Percentiles rank a stretch among this genome's conserved stretches.
phyloP scores from a whole-genome alignment of 805 yeast genomes.

The Kluyveromyces nonfermentans region DNA sequence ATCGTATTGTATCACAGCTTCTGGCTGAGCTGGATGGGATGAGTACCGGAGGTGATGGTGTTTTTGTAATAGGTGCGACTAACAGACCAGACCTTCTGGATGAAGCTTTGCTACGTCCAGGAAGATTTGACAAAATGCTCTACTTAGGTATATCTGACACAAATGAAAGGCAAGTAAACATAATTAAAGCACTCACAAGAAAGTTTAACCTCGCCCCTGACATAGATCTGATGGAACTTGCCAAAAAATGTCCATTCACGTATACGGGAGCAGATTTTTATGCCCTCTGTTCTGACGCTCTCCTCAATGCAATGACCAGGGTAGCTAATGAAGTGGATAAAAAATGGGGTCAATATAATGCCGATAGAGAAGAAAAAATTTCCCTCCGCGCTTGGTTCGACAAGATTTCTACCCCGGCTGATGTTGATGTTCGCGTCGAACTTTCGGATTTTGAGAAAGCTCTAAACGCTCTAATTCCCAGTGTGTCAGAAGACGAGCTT shows the following conservation, averaged over 20 bases:
- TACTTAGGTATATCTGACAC: conserved; percentile 91
- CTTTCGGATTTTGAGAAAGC: conserved; percentile 75
- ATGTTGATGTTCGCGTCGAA: conserved; percentile 57
- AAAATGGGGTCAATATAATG: conserved; percentile 48
- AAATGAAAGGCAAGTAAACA: conserved; percentile 76
- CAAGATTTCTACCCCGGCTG: conserved; percentile 57
- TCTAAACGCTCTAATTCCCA: conserved; percentile 59
- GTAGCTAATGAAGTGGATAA: conserved; percentile 68
- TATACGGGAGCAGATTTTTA: conserved; percentile 98
- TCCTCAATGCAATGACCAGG: conserved; percentile 93
- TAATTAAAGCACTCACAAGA: conserved; percentile 79
- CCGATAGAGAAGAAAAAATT: conserved; percentile 34
- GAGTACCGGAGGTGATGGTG: conserved; percentile 77
- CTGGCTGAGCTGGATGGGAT: conserved; percentile 94
- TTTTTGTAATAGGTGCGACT: conserved; percentile 98
- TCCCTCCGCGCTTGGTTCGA: conserved; percentile 89
- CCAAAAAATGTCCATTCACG: conserved; percentile 72
- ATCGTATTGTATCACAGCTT: conserved; percentile 90
- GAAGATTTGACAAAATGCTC: conserved; percentile 90
- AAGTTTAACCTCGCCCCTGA: conserved; percentile 57
- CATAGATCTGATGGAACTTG: conserved; percentile 51
- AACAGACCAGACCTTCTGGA: conserved; percentile 92
- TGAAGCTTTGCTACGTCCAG: conserved; percentile 88
- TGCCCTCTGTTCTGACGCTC: conserved; percentile 90
- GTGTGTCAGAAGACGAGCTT: conserved; percentile 82